Evolutionary conservation across 2,329 filamentous ascomycete genomes (phyloP).

Genomic region (Dryadomyces quercus-mongolicae): DNA sequence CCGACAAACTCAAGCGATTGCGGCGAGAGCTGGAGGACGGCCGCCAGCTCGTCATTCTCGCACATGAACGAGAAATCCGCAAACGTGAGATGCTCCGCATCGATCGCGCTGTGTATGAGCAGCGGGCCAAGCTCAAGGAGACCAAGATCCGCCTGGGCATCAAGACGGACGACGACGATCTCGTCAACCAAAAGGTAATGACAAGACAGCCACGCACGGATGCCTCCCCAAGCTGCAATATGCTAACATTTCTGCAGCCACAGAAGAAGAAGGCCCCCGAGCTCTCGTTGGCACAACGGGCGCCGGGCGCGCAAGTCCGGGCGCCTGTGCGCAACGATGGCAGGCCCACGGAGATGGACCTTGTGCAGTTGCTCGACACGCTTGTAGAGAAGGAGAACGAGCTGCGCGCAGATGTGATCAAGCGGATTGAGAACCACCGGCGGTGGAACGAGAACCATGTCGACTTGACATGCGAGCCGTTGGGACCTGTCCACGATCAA

Average conservation of each 20-base stretch:
- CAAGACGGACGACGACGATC: constrained; percentile 85
- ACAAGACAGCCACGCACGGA: constrained; percentile 13
- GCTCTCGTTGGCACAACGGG: constrained; percentile 47
- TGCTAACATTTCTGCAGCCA: constrained; percentile 29
- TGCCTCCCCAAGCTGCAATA: not conserved
- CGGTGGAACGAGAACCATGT: constrained; percentile 86
- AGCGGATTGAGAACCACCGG: constrained; percentile 76
- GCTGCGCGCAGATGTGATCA: constrained; percentile 71
- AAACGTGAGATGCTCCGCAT: constrained; percentile 66
- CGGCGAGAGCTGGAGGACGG: constrained; percentile 85
- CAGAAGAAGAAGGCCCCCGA: constrained; percentile 61
- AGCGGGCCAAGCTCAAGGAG: constrained; percentile 71
- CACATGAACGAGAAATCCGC: constrained; percentile 67
- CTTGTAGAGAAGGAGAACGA: constrained; percentile 71
- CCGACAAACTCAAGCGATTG: constrained; percentile 86
- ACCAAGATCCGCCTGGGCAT: constrained; percentile 81
- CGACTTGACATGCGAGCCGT: constrained; percentile 74
- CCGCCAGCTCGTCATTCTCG: constrained; percentile 64
- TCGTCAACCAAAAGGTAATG: constrained; percentile 85
- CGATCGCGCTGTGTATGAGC: constrained; percentile 71
- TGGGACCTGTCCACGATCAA: constrained; percentile 64
- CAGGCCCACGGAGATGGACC: constrained; percentile 63
- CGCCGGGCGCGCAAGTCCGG: constrained; percentile 53
- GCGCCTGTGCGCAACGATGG: constrained; percentile 59
- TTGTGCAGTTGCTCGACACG: constrained; percentile 64